Base-by-base conservation (phyloP, 2,329 filamentous ascomycete species). In the Alternaria metachromatica region DNA sequence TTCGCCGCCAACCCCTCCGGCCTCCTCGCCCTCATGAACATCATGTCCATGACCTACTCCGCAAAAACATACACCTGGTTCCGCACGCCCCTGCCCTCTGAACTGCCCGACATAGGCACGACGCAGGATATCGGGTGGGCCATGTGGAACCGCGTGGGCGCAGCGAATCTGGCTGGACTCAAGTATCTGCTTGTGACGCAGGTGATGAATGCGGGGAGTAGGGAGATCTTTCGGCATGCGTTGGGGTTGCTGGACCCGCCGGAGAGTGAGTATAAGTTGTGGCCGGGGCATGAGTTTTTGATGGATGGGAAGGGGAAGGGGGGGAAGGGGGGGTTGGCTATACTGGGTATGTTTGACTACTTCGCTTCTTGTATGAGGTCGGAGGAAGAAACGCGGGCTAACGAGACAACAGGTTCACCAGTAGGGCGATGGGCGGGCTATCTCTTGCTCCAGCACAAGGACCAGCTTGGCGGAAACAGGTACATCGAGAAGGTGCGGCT, bases 371-470 rank as follows among this genome's bases (percentile, higher is more conserved):
- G n/a, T n/a, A n/a, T n/a, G n/a, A n/a, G n/a, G n/a, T n/a, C n/a
- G n/a, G n/a, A n/a, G n/a, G n/a, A n/a, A n/a, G n/a, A n/a, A n/a
- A n/a, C n/a, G n/a, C 6, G 15, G 8, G 46, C 49, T 62, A 21
- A 62, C 20, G 15, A 12, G 13, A 28, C 5, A 3, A 0, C 9
- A 69, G 67, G 67, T 1, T 67, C 67, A 6, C 65, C 67, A 0
- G 56, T 65, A 0, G 67, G 62, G 0, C 13, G 60, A 61, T 65
- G 64, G 57, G 62, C 55, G 0, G 64, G 64, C 1, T 69, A 63
- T 26, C 58, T 69, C n/a, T 37, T 69, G 4, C 45, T 65, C 1
- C 66, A 69, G 25, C 66, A 69, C 11, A 67, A 67, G 13, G 20
- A 41, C 3, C 48, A 63, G 5, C 60, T 69, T 10, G 62, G 62